These are phyloP conservation scores for Spinellus fusiger DNA, from an alignment of 192 early-diverging fungal species.

Conservation along the genomic window DNA sequence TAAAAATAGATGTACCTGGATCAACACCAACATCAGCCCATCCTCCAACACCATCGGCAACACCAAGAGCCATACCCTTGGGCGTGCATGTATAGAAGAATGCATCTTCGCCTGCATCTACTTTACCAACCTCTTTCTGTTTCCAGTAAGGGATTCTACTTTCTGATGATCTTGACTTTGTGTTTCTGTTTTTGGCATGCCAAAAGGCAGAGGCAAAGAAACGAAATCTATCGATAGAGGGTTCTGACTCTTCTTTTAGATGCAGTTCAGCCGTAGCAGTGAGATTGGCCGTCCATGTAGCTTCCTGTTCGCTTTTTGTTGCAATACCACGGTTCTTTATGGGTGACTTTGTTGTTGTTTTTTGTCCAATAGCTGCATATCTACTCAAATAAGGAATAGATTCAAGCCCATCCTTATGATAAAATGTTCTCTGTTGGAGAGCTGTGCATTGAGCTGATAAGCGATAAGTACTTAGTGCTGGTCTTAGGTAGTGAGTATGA, in stretches of 20 bases:
- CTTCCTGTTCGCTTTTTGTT: too few relatives aligned
- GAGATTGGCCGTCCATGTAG: too few relatives aligned
- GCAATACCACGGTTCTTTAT: too few relatives aligned
- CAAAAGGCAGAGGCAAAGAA: constrained; percentile 31
- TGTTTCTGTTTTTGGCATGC: constrained; percentile 24
- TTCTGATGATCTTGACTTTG: constrained; percentile 1
- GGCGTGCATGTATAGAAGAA: constrained; percentile 51
- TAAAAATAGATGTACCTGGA: constrained; percentile 11
- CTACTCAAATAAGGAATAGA: too few relatives aligned
- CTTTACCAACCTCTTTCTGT: constrained; percentile 42
- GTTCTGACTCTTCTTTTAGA: background rate
- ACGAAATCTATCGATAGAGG: constrained; percentile 4
- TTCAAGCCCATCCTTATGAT: too few relatives aligned
- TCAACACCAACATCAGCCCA: constrained; percentile 46
- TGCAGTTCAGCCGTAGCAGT: background rate
- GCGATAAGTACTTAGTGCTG: background rate
- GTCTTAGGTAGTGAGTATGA: background rate
- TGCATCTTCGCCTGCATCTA: constrained; percentile 57
- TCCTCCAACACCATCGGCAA: constrained; percentile 57
- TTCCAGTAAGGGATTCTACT: constrained; percentile 33
- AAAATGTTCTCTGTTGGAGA: too few relatives aligned
- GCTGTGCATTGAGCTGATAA: background rate
- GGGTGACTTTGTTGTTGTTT: too few relatives aligned
- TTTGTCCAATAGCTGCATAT: too few relatives aligned
- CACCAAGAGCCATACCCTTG: constrained; percentile 47